A percentile compares a stretch with the other conserved stretches of the same genome.
These are phyloP conservation scores for Metschnikowia henanensis DNA, from an alignment of 805 yeast species.

Conservation along the genomic window DNA sequence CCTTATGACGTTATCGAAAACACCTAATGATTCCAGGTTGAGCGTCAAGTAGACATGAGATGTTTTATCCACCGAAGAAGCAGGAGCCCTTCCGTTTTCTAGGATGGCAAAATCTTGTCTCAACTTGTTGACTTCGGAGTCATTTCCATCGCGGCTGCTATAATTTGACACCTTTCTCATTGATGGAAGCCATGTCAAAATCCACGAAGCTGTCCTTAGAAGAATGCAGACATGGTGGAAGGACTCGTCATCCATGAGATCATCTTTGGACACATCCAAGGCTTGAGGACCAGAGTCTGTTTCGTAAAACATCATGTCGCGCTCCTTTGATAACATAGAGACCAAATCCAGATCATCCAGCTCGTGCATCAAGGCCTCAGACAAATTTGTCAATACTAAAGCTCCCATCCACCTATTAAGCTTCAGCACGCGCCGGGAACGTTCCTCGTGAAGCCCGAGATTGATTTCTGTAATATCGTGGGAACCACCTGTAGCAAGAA, in stretches of 20 bases:
- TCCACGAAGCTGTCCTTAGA: conserved; percentile 55
- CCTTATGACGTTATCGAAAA: conserved; percentile 38
- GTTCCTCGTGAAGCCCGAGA: conserved; percentile 10
- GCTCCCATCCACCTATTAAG: conserved; percentile 34
- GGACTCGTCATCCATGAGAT: conserved; percentile 52
- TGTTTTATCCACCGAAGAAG: conserved; percentile 20
- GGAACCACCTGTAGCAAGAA: conserved; percentile 30
- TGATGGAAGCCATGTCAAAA: conserved; percentile 58
- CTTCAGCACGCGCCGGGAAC: conserved; percentile 26
- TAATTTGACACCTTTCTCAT: conserved; percentile 43
- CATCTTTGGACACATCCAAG: conserved; percentile 44
- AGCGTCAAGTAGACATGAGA: conserved; percentile 35
- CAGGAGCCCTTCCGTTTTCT: conserved; percentile 35
- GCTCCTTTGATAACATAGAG: conserved; percentile 25
- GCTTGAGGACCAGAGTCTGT: conserved; percentile 19
- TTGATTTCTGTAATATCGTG: conserved; percentile 20
- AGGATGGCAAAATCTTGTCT: conserved; percentile 43
- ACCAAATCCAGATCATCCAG: conserved; percentile 1
- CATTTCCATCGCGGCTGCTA: conserved; percentile 18
- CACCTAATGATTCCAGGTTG: conserved; percentile 26
- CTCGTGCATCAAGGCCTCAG: conserved; percentile 13
- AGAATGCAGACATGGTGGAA: conserved; percentile 53
- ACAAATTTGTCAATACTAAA: conserved; percentile 28
- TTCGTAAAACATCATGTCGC: conserved; percentile 26
- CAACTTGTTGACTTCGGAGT: conserved; percentile 29